These are phyloP conservation scores for Lichtheimia ornata DNA, from an alignment of 371 early-diverging fungal species.

Conservation along the genomic window DNA sequence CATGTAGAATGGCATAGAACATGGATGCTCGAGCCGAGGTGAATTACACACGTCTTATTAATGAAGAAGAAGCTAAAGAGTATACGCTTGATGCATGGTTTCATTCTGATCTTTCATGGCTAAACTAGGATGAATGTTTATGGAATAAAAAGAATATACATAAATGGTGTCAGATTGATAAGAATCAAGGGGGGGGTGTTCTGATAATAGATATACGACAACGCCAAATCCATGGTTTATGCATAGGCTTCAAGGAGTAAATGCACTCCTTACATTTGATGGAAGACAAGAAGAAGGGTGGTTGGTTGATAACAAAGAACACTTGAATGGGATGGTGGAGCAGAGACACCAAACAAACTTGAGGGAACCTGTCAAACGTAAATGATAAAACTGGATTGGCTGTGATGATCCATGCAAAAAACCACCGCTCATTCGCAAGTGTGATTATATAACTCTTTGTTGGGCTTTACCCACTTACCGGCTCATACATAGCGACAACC, in stretches of 20 bases:
- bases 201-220: background rate
- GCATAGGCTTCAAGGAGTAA: background rate
- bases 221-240: background rate
- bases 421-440: too few relatives aligned
- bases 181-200: background rate
- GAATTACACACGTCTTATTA: slow-evolving; percentile 1
- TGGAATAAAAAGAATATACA: background rate
- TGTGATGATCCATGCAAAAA: too few relatives aligned
- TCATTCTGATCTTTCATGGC: slow-evolving; percentile 4
- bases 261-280: background rate
- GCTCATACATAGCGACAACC: too few relatives aligned
- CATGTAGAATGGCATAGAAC: background rate
- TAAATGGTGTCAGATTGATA: background rate
- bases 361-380: too few relatives aligned
- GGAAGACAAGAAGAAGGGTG: too few relatives aligned
- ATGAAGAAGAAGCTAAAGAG: slow-evolving; percentile 2
- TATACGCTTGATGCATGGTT: background rate
- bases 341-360: too few relatives aligned
- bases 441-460: too few relatives aligned
- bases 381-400: too few relatives aligned
- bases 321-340: too few relatives aligned
- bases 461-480: too few relatives aligned
- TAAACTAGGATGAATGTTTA: background rate
- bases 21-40: background rate
- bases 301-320: too few relatives aligned